Base-by-base conservation (phyloP, 306 rosid genomes). In the Alnus glutinosa region DNA sequence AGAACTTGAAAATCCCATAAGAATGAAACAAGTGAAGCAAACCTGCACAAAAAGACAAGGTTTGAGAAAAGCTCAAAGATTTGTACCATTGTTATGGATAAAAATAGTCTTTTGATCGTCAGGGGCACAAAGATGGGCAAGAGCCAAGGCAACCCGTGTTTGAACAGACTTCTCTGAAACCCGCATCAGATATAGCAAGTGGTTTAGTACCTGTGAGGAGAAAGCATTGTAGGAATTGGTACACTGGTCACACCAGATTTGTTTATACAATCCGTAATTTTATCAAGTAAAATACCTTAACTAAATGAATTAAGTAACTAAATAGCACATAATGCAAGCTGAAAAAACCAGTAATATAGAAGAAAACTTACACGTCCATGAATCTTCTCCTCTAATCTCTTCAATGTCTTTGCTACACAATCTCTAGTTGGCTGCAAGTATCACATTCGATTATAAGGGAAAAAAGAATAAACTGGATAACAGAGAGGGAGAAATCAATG, bases 301-400 rank as follows among this genome's bases (percentile, higher is more conserved):
- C 46, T 9, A 28, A 11, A 59, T 28, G 32, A 28, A 59, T 13
- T 28, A 19, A 59, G 11, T 9, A 11, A 9, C 37, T 59, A 59
- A 28, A 59, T 59, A 52, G n/a, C 57, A 52, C n/a, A 52, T 52
- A 28, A 19, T 59, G 32, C 66, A 59, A 59, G 66, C 66, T 14
- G 28, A 59, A 59, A 28, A 10, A 78, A 71, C 50, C 18, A 80
- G 51, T 71, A 70, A 79, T 75, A 39, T 61, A 77, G 67, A 76
- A 79, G 46, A 73, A 63, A 69, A 78, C 97, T 91, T 85, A 95
- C 99, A 73, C 97, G 89, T 71, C 91, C 94, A 79, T 87, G 97
- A 82, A 93, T 95, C 88, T 95, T 95, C 89, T 95, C 97, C 89
- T 93, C 99, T 82, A 95, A 84, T 89, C 99, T 90, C 85, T 95